Evolutionary conservation across 163 green algal genomes (phyloP).

Genomic region (Smithsoniella earleae): DNA sequence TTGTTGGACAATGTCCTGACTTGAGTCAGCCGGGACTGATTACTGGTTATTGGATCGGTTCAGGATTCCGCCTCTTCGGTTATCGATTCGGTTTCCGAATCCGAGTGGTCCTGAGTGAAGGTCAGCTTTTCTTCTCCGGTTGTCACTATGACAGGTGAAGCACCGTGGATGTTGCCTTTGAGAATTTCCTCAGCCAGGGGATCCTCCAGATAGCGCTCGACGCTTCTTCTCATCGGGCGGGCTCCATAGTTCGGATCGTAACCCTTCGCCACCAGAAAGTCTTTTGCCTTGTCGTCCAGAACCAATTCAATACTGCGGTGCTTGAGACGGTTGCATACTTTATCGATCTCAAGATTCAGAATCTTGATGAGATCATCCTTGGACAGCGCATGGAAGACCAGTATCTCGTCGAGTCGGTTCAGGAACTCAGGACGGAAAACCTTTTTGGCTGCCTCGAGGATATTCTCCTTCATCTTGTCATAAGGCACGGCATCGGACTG

Average conservation of each 20-base stretch:
- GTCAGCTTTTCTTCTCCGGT: no score
- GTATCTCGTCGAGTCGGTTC: conserved; percentile 94
- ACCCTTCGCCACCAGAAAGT: conserved; percentile 44
- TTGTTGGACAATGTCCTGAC: no score
- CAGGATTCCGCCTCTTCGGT: no score
- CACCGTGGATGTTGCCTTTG: conserved; percentile 75
- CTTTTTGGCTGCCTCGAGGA: conserved; percentile 47
- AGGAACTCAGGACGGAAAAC: conserved; percentile 92
- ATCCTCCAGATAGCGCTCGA: conserved; percentile 91
- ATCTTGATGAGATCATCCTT: conserved; percentile 78
- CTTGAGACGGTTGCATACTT: conserved; percentile 70
- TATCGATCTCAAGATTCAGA: conserved; percentile 59
- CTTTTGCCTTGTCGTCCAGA: conserved; percentile 59
- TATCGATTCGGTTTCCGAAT: no score
- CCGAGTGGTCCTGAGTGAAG: no score
- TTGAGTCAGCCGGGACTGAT: no score
- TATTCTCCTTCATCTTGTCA: conserved; percentile 46
- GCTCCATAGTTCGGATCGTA: conserved; percentile 81
- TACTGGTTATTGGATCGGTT: no score
- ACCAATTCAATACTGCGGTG: conserved; percentile 86
- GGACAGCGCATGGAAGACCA: conserved; percentile 84
- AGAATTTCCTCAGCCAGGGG: conserved; percentile 82
- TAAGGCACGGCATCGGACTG: no score
- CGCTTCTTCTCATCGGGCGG: conserved; percentile 85
- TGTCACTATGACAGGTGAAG: no score